phyloP scores from a whole-genome alignment of 106 monocot genomes.

The Posidonia australis region DNA sequence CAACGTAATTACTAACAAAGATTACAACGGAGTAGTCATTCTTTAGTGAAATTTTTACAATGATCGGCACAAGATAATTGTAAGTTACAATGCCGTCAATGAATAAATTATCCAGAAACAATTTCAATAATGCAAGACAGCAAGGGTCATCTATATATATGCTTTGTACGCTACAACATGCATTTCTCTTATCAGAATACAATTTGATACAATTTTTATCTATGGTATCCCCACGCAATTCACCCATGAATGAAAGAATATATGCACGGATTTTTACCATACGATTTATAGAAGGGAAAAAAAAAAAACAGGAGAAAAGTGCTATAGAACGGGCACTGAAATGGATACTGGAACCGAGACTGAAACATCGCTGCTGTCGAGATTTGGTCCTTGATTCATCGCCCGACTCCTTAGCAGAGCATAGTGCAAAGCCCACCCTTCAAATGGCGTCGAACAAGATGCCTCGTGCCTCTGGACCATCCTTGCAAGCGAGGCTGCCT shows the following conservation, averaged over 20 bases:
- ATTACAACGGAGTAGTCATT: too few relatives aligned
- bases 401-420: not conserved
- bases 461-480: conserved; percentile 30
- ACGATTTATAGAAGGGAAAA: not conserved
- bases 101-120: too few relatives aligned
- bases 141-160: too few relatives aligned
- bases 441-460: not conserved
- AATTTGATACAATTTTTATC: not conserved
- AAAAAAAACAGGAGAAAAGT: not conserved
- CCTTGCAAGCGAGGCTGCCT: conserved; percentile 35
- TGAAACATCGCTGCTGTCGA: not conserved
- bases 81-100: too few relatives aligned
- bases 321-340: not conserved
- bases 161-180: not conserved
- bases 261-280: not conserved
- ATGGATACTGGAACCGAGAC: not conserved
- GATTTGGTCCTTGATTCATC: not conserved
- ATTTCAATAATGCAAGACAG: too few relatives aligned
- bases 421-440: not conserved
- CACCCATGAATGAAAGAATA: not conserved
- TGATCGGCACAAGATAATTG: too few relatives aligned
- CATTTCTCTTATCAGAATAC: not conserved
- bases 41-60: too few relatives aligned
- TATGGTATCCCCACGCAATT: not conserved
- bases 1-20: too few relatives aligned